These are phyloP conservation scores for Podila horticola DNA, from an alignment of 192 early-diverging fungal species.

Conservation along the genomic window DNA sequence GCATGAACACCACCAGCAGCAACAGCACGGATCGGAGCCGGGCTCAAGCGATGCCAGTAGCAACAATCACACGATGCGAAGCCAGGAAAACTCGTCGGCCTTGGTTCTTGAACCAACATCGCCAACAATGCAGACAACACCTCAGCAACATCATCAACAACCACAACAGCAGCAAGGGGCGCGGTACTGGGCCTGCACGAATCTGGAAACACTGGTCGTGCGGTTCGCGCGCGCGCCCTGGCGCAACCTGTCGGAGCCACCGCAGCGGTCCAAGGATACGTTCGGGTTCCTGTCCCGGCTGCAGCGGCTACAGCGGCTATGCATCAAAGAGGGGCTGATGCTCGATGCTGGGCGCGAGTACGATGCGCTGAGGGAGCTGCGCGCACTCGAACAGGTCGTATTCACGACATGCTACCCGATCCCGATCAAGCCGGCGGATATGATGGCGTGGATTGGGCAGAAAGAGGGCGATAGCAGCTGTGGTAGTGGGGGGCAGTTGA, in stretches of 20 bases:
- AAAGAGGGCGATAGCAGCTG: too few relatives aligned
- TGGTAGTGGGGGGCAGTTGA: not conserved
- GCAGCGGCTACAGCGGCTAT: slow-evolving; percentile 23
- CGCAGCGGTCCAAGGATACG: slow-evolving; percentile 22
- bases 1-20: not conserved
- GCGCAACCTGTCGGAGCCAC: slow-evolving; percentile 28
- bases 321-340: slow-evolving; percentile 47
- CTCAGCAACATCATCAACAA: not conserved
- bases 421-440: slow-evolving; percentile 36
- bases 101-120: not conserved
- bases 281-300: slow-evolving; percentile 27
- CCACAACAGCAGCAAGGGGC: not conserved
- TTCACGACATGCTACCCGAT: slow-evolving; percentile 48
- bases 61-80: not conserved
- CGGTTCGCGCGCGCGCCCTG: slow-evolving; percentile 41
- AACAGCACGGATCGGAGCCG: not conserved
- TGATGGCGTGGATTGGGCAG: slow-evolving; percentile 6
- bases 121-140: too few relatives aligned
- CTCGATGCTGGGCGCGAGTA: slow-evolving; percentile 41
- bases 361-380: slow-evolving; percentile 12
- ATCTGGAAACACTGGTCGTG: slow-evolving; percentile 21
- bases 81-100: not conserved
- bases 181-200: slow-evolving; percentile 28
- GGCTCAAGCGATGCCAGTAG: too few relatives aligned
- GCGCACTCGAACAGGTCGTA: slow-evolving; percentile 22